phyloP scores from a whole-genome alignment of 805 yeast species.

The Maudiozyma turicensis region DNA sequence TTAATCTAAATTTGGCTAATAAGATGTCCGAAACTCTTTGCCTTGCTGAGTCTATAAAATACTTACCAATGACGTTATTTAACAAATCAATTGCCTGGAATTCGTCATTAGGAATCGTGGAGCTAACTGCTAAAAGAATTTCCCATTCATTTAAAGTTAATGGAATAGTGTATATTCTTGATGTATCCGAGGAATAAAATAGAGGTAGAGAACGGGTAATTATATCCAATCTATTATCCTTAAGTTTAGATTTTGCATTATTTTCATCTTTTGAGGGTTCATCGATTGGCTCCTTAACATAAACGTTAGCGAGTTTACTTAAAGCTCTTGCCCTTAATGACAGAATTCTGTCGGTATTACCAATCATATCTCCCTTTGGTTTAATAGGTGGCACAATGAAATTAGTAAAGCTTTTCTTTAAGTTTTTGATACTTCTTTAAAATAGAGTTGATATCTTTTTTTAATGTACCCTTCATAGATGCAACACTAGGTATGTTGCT shows the following conservation, averaged over 20 bases:
- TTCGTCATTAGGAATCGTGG: slow-evolving; percentile 26
- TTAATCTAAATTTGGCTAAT: slow-evolving; percentile 27
- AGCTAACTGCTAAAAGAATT: slow-evolving; percentile 42
- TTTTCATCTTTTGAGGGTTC: not conserved
- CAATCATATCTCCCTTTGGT: not conserved
- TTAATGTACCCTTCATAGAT: too few species aligned
- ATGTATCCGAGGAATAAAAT: slow-evolving; percentile 17
- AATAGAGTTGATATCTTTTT: too few species aligned
- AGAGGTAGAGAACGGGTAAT: slow-evolving; percentile 22
- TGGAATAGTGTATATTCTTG: slow-evolving; percentile 30
- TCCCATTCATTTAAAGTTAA: slow-evolving; percentile 46
- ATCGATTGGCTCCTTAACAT: not conserved
- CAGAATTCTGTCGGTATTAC: not conserved
- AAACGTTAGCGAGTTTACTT: slow-evolving; percentile 14
- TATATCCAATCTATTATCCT: slow-evolving; percentile 5
- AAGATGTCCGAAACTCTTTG: slow-evolving; percentile 37
- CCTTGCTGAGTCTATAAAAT: slow-evolving; percentile 41
- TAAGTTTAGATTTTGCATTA: not conserved
- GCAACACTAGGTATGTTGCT: too few species aligned
- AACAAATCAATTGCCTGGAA: slow-evolving; percentile 34
- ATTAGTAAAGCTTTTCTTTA: too few species aligned
- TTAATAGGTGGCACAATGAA: not conserved
- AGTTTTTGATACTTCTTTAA: too few species aligned
- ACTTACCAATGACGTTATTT: slow-evolving; percentile 34
- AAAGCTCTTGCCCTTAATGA: slow-evolving; percentile 20